These are phyloP conservation scores for Linum trigynum DNA, from an alignment of 345 rosid genomes.

Conservation along the genomic window DNA sequence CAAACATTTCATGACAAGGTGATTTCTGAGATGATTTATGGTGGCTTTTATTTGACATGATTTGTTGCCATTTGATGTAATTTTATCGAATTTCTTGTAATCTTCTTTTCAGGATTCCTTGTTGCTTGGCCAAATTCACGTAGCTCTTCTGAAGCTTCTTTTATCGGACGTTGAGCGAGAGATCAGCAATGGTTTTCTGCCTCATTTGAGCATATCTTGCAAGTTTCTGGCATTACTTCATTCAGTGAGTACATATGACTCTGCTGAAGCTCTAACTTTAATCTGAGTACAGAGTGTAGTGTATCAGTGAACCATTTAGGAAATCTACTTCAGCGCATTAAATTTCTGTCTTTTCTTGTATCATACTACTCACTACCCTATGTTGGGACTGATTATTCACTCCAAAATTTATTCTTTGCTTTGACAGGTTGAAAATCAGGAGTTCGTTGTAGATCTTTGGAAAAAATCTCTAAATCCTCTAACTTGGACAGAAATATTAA, in stretches of 20 bases:
- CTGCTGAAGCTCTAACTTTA: not conserved
- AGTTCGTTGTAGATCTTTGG: slow-evolving; percentile 61
- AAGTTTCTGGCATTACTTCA: slow-evolving; percentile 85
- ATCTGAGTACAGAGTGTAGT: not conserved
- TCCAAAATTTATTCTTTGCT: slow-evolving; percentile 7
- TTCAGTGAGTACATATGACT: slow-evolving; percentile 48
- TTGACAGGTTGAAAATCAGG: slow-evolving; percentile 65
- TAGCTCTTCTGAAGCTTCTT: slow-evolving; percentile 83
- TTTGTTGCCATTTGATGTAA: slow-evolving; percentile 1
- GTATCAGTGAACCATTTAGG: not conserved
- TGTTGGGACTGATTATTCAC: not conserved
- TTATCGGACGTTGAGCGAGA: slow-evolving; percentile 58
- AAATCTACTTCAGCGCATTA: not conserved
- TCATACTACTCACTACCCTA: not conserved
- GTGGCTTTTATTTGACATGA: not conserved
- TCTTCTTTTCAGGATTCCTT: slow-evolving; percentile 59
- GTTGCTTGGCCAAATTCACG: slow-evolving; percentile 76
- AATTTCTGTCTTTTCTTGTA: not conserved
- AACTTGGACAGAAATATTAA: slow-evolving; percentile 85
- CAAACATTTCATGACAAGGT: slow-evolving; percentile 97
- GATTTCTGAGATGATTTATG: slow-evolving; percentile 13
- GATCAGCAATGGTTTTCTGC: slow-evolving; percentile 39
- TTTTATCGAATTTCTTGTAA: slow-evolving; percentile 9
- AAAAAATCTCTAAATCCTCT: slow-evolving; percentile 74
- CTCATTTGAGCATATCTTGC: slow-evolving; percentile 64